Conservation (phyloP, 1,284 basidiomycete genomes). For the Gymnopus androsaceus region DNA sequence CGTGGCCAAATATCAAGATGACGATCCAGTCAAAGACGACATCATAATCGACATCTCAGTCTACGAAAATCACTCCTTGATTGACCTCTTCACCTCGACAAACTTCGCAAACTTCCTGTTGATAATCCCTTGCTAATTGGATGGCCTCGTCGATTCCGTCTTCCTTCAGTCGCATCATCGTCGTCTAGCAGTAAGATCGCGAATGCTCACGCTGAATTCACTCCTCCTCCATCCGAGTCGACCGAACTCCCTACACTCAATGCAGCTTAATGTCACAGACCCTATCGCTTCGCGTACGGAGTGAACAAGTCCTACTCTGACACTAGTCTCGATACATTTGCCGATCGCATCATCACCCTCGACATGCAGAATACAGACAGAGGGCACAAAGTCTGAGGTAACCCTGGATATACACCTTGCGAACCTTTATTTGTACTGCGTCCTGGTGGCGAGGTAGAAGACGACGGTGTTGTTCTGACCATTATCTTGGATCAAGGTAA, state of each 20-base stretch:
- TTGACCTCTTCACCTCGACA: conserved; percentile 31
- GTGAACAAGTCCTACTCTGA: conserved; percentile 22
- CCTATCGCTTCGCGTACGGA: conserved; percentile 36
- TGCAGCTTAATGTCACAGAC: conserved; percentile 30
- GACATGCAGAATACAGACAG: conserved; percentile 26
- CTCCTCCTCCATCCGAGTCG: conserved; percentile 15
- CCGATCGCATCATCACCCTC: conserved; percentile 36
- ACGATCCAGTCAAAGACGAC: conserved; percentile 32
- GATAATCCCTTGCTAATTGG: conserved; percentile 14
- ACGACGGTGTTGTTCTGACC: conserved; percentile 39
- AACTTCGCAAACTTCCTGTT: conserved; percentile 18
- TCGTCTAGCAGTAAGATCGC: background rate
- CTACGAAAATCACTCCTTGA: conserved; percentile 33
- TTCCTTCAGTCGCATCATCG: conserved; percentile 11
- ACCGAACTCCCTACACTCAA: conserved; percentile 37
- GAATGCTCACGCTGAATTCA: conserved; percentile 19
- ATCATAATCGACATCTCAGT: conserved; percentile 38
- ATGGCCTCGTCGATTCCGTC: conserved; percentile 24
- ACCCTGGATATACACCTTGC: conserved; percentile 31
- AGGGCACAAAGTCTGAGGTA: conserved; percentile 28
- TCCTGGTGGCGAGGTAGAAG: conserved; percentile 31
- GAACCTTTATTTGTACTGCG: conserved; percentile 38
- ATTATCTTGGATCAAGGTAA: conserved; percentile 32
- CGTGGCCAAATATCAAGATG: conserved; percentile 36
- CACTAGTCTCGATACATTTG: conserved; percentile 28